Conservation (phyloP, 805 yeast species). For the Hanseniaspora thailandica region DNA sequence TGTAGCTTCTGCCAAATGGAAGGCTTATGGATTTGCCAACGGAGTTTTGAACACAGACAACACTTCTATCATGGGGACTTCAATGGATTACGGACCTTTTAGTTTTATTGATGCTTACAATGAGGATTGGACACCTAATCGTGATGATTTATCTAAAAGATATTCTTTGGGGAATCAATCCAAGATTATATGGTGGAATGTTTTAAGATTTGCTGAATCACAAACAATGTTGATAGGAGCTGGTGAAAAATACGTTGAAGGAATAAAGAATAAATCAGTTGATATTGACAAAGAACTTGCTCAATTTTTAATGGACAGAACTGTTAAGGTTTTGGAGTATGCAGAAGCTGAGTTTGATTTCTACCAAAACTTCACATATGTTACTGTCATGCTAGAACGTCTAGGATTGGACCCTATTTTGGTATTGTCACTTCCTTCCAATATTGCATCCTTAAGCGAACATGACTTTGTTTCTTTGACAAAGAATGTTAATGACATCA, state of each 20-base stretch:
- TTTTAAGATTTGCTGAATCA: constrained; percentile 72
- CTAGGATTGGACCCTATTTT: constrained; percentile 14
- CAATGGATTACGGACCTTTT: constrained; percentile 92
- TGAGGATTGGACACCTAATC: constrained; percentile 76
- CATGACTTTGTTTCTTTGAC: constrained; percentile 2
- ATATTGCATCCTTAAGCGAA: constrained; percentile 19
- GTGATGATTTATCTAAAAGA: constrained; percentile 61
- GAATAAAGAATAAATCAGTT: constrained; percentile 25
- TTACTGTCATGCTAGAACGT: constrained; percentile 46
- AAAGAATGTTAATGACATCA: constrained; percentile 19
- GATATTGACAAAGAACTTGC: constrained; percentile 41
- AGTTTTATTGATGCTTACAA: constrained; percentile 78
- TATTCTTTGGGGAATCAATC: constrained; percentile 82
- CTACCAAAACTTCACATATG: constrained; percentile 48
- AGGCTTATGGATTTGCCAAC: constrained; percentile 80
- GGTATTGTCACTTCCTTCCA: constrained; percentile 44
- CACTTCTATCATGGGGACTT: constrained; percentile 75
- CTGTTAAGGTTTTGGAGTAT: constrained; percentile 49
- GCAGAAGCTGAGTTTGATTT: constrained; percentile 57
- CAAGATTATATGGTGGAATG: constrained; percentile 83
- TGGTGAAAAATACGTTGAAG: constrained; percentile 41
- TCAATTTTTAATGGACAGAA: constrained; percentile 44
- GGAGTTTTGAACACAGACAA: constrained; percentile 94
- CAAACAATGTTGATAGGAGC: constrained; percentile 73
- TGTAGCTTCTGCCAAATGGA: constrained; percentile 68